Conservation (phyloP, 1,284 basidiomycete genomes). For the Xerocomus amazonicus region DNA sequence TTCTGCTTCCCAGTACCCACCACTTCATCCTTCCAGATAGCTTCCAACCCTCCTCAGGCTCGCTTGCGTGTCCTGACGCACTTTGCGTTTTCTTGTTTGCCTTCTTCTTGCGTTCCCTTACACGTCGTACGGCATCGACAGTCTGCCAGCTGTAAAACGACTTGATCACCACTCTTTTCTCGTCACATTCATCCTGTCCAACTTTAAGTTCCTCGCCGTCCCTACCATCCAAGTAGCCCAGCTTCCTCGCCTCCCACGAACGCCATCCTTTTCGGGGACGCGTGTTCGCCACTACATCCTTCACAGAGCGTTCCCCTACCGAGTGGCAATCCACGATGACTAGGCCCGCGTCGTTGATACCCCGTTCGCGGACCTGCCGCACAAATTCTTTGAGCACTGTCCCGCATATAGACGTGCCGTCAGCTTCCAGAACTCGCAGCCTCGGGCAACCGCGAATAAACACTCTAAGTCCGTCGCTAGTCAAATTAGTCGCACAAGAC, state of each 20-base stretch:
- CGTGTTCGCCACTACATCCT: conserved; percentile 51
- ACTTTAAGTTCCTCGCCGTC: conserved; percentile 60
- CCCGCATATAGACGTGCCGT: conserved; percentile 72
- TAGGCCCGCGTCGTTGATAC: conserved; percentile 50
- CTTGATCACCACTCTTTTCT: conserved; percentile 71
- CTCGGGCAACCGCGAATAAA: conserved; percentile 62
- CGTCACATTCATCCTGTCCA: conserved; percentile 75
- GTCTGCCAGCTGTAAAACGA: conserved; percentile 85
- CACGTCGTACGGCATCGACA: conserved; percentile 66
- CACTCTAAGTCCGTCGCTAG: conserved; percentile 57
- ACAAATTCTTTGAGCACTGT: conserved; percentile 68
- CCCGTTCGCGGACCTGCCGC: conserved; percentile 46
- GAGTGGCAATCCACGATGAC: conserved; percentile 75
- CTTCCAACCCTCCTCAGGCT: conserved; percentile 22
- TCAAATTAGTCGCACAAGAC: conserved; percentile 63
- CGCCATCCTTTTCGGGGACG: conserved; percentile 73
- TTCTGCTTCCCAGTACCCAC: conserved; percentile 23
- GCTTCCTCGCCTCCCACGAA: conserved; percentile 60
- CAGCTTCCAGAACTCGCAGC: conserved; percentile 69
- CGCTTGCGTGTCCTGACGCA: conserved; percentile 28
- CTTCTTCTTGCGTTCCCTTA: conserved; percentile 51
- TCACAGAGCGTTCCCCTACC: conserved; percentile 59
- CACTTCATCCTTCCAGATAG: conserved; percentile 18
- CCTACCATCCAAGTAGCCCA: conserved; percentile 63
- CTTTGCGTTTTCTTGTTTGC: conserved; percentile 41